Base-by-base conservation (phyloP, 805 yeast genomes). In the Ogataea paraovalis region DNA sequence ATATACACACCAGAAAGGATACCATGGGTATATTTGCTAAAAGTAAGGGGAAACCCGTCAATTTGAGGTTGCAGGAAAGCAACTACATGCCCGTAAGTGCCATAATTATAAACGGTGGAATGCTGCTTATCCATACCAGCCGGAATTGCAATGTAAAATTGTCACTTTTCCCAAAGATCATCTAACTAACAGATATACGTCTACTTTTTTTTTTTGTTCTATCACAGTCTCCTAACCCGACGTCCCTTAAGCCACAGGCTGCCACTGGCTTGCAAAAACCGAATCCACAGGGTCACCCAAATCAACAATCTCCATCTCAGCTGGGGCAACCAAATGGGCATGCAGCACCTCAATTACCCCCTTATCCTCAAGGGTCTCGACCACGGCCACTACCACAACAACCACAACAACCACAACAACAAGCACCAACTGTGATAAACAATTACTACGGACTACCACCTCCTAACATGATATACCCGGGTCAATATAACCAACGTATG, bases 171-270 rank as follows among this genome's bases (percentile, higher is more conserved):
- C 16, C 16, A 12, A 14, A 30, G 16, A 30, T 5, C n/a, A 8
- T 14, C 4, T 23, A 22, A 33, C 14, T 32, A 22, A 41, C 34
- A 42, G 5, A n/a, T n/a, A n/a, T n/a, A n/a, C n/a, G n/a, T n/a
- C n/a, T n/a, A n/a, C n/a, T n/a, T n/a, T 20, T 14, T 2, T 8
- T n/a, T 7, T 20, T 3, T 14, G 13, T 43, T 2, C 8, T 2
- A 18, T 12, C 2, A 18, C 40, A 55, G 59, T 46, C 56, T 8
- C 59, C 59, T 4, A 55, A 55, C 37, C 59, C 59, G 19, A 55
- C 52, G 36, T 42, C 47, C 25, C 45, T 55, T 33, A 47, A 47
- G 27, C 59, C 59, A 6, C 59, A 55, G 38, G 48, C 59, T 5
- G 55, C 59, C 48, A 30, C 56, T 39, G 21, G 50, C 40, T 7